Conservation (phyloP, 2,329 filamentous ascomycete species). For the Aspergillus transmontanensis region DNA sequence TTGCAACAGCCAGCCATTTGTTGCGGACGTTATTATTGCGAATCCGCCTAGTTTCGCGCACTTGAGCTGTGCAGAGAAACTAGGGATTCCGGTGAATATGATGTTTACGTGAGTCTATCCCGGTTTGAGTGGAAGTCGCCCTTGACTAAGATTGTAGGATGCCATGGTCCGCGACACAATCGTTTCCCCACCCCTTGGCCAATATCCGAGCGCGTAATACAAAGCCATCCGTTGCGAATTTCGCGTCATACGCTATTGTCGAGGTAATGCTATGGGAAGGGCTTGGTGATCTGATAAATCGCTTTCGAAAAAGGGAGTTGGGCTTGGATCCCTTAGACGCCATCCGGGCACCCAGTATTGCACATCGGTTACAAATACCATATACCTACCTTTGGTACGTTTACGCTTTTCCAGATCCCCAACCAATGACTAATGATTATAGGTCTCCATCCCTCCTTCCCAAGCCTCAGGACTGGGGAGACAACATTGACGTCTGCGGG, state of each 20-base stretch:
- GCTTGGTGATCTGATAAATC: slow-evolving; percentile 86
- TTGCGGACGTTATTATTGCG: slow-evolving; percentile 85
- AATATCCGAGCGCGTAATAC: slow-evolving; percentile 78
- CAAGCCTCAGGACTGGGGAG: slow-evolving; percentile 75
- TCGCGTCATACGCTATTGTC: slow-evolving; percentile 79
- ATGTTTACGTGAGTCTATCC: slow-evolving; percentile 75
- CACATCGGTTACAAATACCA: slow-evolving; percentile 74
- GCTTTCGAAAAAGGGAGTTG: slow-evolving; percentile 74
- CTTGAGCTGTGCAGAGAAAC: slow-evolving; percentile 75
- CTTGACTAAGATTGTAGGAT: slow-evolving; percentile 54
- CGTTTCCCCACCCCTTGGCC: slow-evolving; percentile 83
- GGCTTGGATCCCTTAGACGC: slow-evolving; percentile 76
- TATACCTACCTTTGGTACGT: slow-evolving; percentile 84
- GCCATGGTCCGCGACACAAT: slow-evolving; percentile 85
- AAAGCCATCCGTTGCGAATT: slow-evolving; percentile 76
- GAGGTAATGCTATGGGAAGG: slow-evolving; percentile 95
- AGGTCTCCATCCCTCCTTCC: slow-evolving; percentile 75
- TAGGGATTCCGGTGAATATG: slow-evolving; percentile 76
- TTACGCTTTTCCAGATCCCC: background rate
- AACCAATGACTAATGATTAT: slow-evolving; percentile 10
- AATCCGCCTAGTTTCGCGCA: slow-evolving; percentile 80
- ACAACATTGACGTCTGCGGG: slow-evolving; percentile 71
- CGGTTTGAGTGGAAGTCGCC: background rate
- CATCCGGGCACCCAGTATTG: slow-evolving; percentile 79
- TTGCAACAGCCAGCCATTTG: slow-evolving; percentile 65